Conservation (phyloP, 805 yeast species). For the Kodamaea leandrae region DNA sequence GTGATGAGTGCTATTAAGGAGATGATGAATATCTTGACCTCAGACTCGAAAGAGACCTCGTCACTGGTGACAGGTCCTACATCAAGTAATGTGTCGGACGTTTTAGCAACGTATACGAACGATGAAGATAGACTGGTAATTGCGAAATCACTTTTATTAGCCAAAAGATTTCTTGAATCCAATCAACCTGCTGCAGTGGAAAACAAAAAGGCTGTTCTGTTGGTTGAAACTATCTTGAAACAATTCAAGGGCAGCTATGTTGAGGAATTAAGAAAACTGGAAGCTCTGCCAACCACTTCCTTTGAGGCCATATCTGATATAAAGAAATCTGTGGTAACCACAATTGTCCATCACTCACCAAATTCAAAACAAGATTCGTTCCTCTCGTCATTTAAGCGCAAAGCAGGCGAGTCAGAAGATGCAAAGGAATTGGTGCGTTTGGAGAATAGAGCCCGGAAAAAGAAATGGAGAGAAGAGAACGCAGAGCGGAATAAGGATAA, state of each 20-base stretch:
- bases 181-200: slow-evolving; percentile 12
- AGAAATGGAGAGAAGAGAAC: slow-evolving; percentile 81
- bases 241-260: slow-evolving; percentile 13
- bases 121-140: slow-evolving; percentile 23
- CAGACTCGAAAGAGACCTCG: slow-evolving; percentile 10
- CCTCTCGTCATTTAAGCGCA: slow-evolving; percentile 18
- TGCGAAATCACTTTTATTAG: slow-evolving; percentile 28
- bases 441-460: slow-evolving; percentile 75
- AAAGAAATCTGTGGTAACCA: slow-evolving; percentile 10
- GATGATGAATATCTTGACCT: slow-evolving; percentile 34
- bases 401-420: slow-evolving; percentile 31
- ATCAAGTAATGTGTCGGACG: slow-evolving; percentile 14
- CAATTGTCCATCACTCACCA: slow-evolving; percentile 11
- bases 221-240: slow-evolving; percentile 25
- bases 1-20: slow-evolving; percentile 37
- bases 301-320: slow-evolving; percentile 10
- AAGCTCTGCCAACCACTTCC: background rate
- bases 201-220: slow-evolving; percentile 19
- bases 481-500: slow-evolving; percentile 81
- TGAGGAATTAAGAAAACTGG: background rate
- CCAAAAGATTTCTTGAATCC: slow-evolving; percentile 30
- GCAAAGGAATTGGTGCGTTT: slow-evolving; percentile 56
- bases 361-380: slow-evolving; percentile 22
- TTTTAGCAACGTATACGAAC: slow-evolving; percentile 21
- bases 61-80: slow-evolving; percentile 14